These are phyloP conservation scores for Capsicum rhomboideum DNA, from an alignment of 257 asterid genomes.

Conservation along the genomic window DNA sequence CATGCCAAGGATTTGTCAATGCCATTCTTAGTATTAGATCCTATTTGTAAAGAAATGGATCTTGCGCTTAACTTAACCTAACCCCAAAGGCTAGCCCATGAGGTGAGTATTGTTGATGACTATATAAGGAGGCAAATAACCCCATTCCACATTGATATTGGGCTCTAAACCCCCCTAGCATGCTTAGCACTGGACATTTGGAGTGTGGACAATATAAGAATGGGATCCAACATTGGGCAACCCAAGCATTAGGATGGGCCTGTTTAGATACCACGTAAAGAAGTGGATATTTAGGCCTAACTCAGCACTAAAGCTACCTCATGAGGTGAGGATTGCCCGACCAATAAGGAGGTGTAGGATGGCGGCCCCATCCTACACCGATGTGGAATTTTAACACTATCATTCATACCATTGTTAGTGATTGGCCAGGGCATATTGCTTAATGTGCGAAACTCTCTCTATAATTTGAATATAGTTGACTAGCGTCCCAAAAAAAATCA, in stretches of 20 bases:
- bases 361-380: not conserved
- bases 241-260: too few relatives aligned
- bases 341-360: not conserved
- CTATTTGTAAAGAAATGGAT: not conserved
- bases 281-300: not conserved
- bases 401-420: not conserved
- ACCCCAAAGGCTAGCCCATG: not conserved
- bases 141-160: not conserved
- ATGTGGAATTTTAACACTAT: not conserved
- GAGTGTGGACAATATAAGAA: not conserved
- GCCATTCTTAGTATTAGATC: not conserved
- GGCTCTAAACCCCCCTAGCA: not conserved
- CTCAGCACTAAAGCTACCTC: not conserved
- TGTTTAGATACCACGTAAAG: not conserved
- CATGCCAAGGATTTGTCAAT: not conserved
- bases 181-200: not conserved
- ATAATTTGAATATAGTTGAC: not conserved
- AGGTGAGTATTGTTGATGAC: not conserved
- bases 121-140: not conserved
- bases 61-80: not conserved
- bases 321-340: not conserved
- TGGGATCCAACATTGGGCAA: too few relatives aligned
- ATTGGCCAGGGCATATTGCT: not conserved
- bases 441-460: not conserved
- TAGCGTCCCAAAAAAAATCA: not conserved